Evolutionary conservation across 495 filamentous ascomycete species (phyloP).

Genomic region (Penicillium diatomitis): DNA sequence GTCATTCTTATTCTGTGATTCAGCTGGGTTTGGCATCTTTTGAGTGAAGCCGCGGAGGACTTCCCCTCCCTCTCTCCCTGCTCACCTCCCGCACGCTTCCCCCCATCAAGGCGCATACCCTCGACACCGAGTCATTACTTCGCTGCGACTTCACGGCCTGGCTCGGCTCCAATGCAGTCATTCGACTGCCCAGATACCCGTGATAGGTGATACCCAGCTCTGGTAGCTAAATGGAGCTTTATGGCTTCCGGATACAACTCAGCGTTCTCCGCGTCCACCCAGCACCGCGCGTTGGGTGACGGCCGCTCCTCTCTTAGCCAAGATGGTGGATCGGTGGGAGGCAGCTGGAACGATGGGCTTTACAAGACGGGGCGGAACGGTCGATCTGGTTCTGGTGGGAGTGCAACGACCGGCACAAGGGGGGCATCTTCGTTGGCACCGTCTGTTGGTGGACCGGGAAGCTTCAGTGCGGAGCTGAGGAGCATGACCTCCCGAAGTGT

Average conservation of each 20-base stretch:
- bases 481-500: conserved; percentile 60
- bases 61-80: neutral
- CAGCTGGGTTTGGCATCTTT: conserved; percentile 4
- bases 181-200: conserved; percentile 16
- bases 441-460: conserved; percentile 65
- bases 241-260: conserved; percentile 44
- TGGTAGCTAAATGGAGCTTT: conserved; percentile 37
- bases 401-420: conserved; percentile 50
- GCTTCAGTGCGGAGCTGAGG: conserved; percentile 86
- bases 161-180: conserved; percentile 29
- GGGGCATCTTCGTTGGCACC: conserved; percentile 52
- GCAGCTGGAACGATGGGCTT: conserved; percentile 39
- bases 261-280: conserved; percentile 56
- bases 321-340: conserved; percentile 42
- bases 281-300: conserved; percentile 51
- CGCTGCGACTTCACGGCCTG: conserved; percentile 11
- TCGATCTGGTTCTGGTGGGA: conserved; percentile 52
- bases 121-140: conserved; percentile 16
- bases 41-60: conserved; percentile 19
- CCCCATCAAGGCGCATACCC: conserved; percentile 7
- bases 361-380: conserved; percentile 33
- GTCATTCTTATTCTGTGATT: conserved; percentile 11
- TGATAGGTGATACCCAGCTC: conserved; percentile 34
- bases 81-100: conserved; percentile 18
- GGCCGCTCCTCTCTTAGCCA: conserved; percentile 46